Conservation (phyloP, 73 alveolate species). For the Paramecium caudatum region DNA sequence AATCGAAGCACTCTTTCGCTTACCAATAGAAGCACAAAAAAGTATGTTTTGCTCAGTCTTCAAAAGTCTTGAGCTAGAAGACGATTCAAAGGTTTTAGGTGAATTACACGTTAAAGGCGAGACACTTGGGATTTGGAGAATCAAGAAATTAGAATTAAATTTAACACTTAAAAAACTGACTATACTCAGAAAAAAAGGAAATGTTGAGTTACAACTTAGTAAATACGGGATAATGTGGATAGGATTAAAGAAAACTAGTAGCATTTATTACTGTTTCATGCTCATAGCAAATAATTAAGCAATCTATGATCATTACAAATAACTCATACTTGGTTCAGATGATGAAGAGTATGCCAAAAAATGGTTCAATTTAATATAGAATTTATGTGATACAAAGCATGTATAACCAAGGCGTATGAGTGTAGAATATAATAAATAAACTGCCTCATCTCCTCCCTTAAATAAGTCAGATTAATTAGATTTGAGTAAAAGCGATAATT, state of each 20-base stretch:
- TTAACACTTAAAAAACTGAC: background rate
- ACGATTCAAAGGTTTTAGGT: conserved; percentile 4
- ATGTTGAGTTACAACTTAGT: background rate
- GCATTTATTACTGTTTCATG: background rate
- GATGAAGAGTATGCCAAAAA: conserved; percentile 40
- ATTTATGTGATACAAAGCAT: background rate
- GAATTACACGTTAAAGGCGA: conserved; percentile 44
- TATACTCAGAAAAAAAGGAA: background rate
- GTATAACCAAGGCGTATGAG: conserved; percentile 15
- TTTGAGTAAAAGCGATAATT: conserved; percentile 7
- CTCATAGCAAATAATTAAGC: background rate
- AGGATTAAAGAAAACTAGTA: background rate
- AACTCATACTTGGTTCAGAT: conserved; percentile 46
- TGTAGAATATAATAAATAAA: background rate
- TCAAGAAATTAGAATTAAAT: conserved; percentile 39
- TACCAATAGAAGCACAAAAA: conserved; percentile 19
- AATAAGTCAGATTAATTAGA: conserved; percentile 3
- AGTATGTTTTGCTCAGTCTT: conserved; percentile 54
- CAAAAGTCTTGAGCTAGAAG: background rate
- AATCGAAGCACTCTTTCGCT: conserved; percentile 4
- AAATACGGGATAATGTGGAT: conserved; percentile 37
- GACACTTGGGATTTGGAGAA: conserved; percentile 50
- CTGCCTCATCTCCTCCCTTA: background rate
- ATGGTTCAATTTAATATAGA: conserved; percentile 16
- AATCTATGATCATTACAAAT: conserved; percentile 50